phyloP scores from a whole-genome alignment of 352 stramenopile genomes.

The Globisporangium cystogenes region DNA sequence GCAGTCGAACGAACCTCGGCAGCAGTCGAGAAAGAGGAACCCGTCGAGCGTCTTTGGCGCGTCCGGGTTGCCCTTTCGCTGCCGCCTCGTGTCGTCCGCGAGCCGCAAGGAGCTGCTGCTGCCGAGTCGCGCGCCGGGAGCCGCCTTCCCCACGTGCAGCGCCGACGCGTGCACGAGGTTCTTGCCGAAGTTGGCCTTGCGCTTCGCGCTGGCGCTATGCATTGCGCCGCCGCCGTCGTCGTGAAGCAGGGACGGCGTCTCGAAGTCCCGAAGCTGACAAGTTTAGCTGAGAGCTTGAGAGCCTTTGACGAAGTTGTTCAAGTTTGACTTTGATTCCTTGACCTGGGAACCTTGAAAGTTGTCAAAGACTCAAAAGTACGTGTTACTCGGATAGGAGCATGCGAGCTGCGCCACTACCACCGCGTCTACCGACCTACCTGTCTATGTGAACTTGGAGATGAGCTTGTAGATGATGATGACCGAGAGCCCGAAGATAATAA shows the following conservation, averaged over 20 bases:
- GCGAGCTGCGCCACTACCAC: no score
- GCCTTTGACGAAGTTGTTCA: no score
- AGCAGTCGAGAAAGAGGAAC: slow-evolving; percentile 76
- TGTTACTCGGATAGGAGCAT: no score
- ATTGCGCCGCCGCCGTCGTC: not conserved
- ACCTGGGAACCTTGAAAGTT: no score
- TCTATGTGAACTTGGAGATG: slow-evolving; percentile 57
- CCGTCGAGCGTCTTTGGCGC: slow-evolving; percentile 54
- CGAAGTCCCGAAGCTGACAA: no score
- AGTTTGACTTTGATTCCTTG: no score
- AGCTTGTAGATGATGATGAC: slow-evolving; percentile 68
- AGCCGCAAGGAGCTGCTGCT: not conserved
- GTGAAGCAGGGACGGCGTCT: no score
- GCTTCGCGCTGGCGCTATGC: slow-evolving; percentile 20
- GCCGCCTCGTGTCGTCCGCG: not conserved
- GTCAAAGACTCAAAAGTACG: no score
- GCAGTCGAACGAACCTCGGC: slow-evolving; percentile 34
- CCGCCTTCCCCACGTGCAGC: slow-evolving; percentile 11
- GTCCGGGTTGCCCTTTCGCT: slow-evolving; percentile 18
- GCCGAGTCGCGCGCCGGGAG: not conserved
- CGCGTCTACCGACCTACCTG: not conserved
- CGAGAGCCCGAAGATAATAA: slow-evolving; percentile 69
- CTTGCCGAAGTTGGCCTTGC: slow-evolving; percentile 22
- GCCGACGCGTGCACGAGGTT: slow-evolving; percentile 18
- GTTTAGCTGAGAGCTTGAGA: no score